Evolutionary conservation across 305 asterid species (phyloP), one percentile per base, ranked within the genome.

Genomic region (Withania somnifera): DNA sequence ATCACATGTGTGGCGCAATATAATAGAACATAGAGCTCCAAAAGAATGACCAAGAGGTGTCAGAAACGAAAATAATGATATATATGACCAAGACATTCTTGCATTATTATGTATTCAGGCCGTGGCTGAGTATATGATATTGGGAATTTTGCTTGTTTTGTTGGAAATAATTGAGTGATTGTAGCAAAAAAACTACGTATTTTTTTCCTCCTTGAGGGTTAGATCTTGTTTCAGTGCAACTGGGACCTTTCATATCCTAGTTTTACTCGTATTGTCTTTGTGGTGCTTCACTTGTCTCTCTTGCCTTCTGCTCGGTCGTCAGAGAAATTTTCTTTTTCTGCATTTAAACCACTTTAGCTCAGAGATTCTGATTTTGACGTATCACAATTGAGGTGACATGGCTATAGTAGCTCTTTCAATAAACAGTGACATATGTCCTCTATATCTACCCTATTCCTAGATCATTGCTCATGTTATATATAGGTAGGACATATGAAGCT

Each of bases 331-430:
- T 67, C 80, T 51, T 79, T 80, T 73, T 82, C 82, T 86, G 73
- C 81, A 63, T 85, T 42, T 60, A 60, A 80, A 22, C 86, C 69
- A 50, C 81, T 85, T 86, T 84, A 53, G 32, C 79, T 78, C 50
- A 63, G 73, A 88, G 90, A 91, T 91, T 86, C 89, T 87, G 94
- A 89, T 88, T 87, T 88, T 85, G 93, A 91, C 95, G 20, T 36
- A 67, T 85, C 92, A 82, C 69, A 81, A 30, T 63, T 38, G 84
- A 79, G 83, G 86, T 85, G 83, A 80, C 92, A 84, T 83, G 82
- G 82, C 52, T 81, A 82, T 87, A 81, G 81, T 83, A 66, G 14
- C 81, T 80, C 34, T 83, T 82, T 32, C 66, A 42, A 79, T 1
- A 54, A 66, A 78, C 81, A 79, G 79, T 82, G 54, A 82, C 67